These are phyloP conservation scores for Trichoderma citrinoviride DNA, from an alignment of 2,329 filamentous ascomycete genomes.

Conservation along the genomic window DNA sequence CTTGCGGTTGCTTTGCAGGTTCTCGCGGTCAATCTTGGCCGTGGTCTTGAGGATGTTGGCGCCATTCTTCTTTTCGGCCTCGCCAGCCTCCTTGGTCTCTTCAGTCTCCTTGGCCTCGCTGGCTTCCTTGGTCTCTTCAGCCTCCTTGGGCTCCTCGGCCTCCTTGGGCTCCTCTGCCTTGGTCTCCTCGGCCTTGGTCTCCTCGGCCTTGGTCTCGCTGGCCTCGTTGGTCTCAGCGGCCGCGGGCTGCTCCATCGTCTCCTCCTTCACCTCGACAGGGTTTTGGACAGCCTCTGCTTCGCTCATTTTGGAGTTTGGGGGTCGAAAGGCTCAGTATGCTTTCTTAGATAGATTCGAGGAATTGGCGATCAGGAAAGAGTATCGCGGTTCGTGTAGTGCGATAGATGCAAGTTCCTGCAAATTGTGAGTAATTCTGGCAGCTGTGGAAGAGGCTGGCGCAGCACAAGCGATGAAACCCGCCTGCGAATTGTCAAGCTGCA, in stretches of 20 bases:
- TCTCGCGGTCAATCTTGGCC: constrained; percentile 39
- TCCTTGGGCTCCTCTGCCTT: constrained; percentile 6
- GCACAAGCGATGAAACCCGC: not conserved
- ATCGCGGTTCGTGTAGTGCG: not conserved
- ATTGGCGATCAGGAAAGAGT: not conserved
- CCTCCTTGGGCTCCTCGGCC: constrained; percentile 20
- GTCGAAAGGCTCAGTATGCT: not conserved
- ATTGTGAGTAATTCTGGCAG: constrained; percentile 9
- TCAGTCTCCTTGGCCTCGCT: not conserved
- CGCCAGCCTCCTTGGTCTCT: constrained; percentile 18
- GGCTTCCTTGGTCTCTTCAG: constrained; percentile 25
- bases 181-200: constrained; percentile 14
- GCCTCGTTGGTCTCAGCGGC: constrained; percentile 9
- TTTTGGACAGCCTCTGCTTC: constrained; percentile 41
- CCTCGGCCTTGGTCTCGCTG: not conserved
- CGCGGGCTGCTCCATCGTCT: constrained; percentile 26
- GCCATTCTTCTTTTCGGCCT: constrained; percentile 26
- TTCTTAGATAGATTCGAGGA: not conserved
- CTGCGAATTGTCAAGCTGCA: not conserved
- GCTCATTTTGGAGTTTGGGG: constrained; percentile 35
- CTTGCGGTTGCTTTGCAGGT: constrained; percentile 59
- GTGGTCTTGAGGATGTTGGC: constrained; percentile 46
- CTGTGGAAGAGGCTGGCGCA: not conserved
- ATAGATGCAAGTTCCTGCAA: not conserved
- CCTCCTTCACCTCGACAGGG: constrained; percentile 27